Evolutionary conservation across 2,329 filamentous ascomycete genomes (phyloP), one percentile per base, ranked within the genome.

Genomic region (Colletotrichum agaves): DNA sequence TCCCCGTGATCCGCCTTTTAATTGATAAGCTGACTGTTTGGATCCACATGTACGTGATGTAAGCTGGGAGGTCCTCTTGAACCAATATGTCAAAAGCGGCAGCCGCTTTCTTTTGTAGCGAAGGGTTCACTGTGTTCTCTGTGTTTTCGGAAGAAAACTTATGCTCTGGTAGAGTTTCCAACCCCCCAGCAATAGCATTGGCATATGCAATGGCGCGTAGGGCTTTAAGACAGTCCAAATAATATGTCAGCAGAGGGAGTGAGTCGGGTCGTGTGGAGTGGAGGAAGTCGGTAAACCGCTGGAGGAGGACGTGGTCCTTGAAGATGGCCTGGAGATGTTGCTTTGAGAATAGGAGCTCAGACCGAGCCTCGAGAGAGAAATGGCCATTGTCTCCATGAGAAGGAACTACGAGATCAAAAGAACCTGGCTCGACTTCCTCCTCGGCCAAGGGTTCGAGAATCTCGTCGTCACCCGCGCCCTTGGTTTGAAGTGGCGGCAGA

Each of bases 11-110:
- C 19, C 90, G 84, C 69, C 87, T 84, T 70, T 88, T 86, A 41
- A 94, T 90, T 27, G 90, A 91, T 15, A 87, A 78, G 73, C 88
- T 92, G n/a, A 92, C 91, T 10, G 90, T 88, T 64, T 89, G 86
- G 39, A 89, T 88, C 78, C 90, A 93, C 0, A 85, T 84, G 69
- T 91, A 86, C 0, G 91, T 89, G 66, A 94, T 86, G 73, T 90
- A 94, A 0, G 90, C 90, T 1, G 91, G 90, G 2, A 94, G 77
- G 64, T 93, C 91, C 46, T 93, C 88, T 35, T 84, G 81, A 1
- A 89, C 88, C 12, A 94, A 78, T 0, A 84, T 79, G 37, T 89
- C 84, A 63, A 94, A 91, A 1, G 90, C 89, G 67, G 86, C 81
- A n/a, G 84, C 79, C 0, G 90, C 88, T 72, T 90, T 90, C 61